phyloP scores from a whole-genome alignment of 2,329 filamentous ascomycete species.

The Sphaerulina musiva region DNA sequence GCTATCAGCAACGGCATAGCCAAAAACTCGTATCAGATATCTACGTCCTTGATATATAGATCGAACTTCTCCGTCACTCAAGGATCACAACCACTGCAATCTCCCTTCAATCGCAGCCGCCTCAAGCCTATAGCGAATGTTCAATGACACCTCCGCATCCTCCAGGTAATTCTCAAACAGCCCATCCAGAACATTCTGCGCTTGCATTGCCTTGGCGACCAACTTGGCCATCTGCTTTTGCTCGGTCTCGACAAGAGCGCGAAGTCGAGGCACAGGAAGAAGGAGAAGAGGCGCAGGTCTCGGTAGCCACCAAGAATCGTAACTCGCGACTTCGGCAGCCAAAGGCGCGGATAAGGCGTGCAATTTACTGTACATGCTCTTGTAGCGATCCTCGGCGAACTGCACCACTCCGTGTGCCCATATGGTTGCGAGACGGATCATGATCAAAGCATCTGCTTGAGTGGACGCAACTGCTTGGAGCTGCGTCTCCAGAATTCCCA shows the following conservation, averaged over 20 bases:
- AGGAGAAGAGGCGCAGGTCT: not conserved
- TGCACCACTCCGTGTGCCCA: slow-evolving; percentile 7
- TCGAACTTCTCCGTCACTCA: no score
- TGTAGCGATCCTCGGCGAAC: slow-evolving; percentile 4
- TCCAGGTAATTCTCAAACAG: not conserved
- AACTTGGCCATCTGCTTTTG: not conserved
- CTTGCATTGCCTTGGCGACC: not conserved
- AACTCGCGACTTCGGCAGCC: slow-evolving; percentile 2
- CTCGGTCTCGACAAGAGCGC: slow-evolving; percentile 4
- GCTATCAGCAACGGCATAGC: no score
- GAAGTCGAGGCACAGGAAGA: not conserved
- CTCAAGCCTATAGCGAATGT: slow-evolving; percentile 1
- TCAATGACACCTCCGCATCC: not conserved
- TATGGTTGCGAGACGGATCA: not conserved
- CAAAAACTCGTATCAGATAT: no score
- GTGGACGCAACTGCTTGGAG: not conserved
- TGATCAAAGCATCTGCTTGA: not conserved
- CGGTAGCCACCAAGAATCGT: slow-evolving; percentile 1
- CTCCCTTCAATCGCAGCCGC: slow-evolving; percentile 2
- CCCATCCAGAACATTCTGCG: not conserved
- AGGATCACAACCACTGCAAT: slow-evolving; percentile 5
- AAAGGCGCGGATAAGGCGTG: not conserved
- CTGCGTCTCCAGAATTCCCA: slow-evolving; percentile 6
- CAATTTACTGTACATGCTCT: slow-evolving; percentile 3
- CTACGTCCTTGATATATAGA: no score